A percentile compares a stretch with the other conserved stretches of the same genome.
These are phyloP conservation scores for Chrysanthemum seticuspe DNA, from an alignment of 129 eudicot species.

Conservation along the genomic window DNA sequence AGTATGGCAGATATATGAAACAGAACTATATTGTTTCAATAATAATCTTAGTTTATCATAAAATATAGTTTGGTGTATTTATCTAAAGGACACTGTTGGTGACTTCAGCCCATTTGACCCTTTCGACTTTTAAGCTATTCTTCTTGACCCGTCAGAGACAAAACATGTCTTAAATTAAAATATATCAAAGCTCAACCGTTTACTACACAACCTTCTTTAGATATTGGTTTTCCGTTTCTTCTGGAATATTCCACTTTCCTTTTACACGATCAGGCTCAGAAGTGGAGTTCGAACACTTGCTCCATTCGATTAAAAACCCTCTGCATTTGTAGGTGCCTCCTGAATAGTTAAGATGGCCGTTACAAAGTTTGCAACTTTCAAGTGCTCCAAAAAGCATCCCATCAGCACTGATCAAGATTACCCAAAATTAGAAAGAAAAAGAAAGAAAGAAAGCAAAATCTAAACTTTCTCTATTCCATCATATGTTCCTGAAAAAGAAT, in stretches of 20 bases:
- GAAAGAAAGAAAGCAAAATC: not conserved
- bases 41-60: not conserved
- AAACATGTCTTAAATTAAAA: not conserved
- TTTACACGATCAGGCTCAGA: constrained; percentile 62
- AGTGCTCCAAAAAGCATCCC: constrained; percentile 95
- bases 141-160: not conserved
- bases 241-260: constrained; percentile 87
- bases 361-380: constrained; percentile 57
- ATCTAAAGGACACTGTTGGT: no score
- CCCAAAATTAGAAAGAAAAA: not conserved
- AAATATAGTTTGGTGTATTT: not conserved
- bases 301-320: constrained; percentile 76
- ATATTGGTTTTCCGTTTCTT: constrained; percentile 60
- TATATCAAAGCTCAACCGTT: not conserved
- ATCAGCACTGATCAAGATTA: constrained; percentile 59
- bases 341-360: constrained; percentile 69
- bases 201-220: constrained; percentile 56
- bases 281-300: constrained; percentile 71
- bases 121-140: not conserved
- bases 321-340: constrained; percentile 76
- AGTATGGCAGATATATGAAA: no score
- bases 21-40: not conserved
- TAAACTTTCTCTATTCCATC: no score
- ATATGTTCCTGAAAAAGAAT: not conserved
- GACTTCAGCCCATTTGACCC: not conserved